These are phyloP conservation scores for Phialophora chinensis DNA, from an alignment of 2,329 filamentous ascomycete species.

Conservation along the genomic window DNA sequence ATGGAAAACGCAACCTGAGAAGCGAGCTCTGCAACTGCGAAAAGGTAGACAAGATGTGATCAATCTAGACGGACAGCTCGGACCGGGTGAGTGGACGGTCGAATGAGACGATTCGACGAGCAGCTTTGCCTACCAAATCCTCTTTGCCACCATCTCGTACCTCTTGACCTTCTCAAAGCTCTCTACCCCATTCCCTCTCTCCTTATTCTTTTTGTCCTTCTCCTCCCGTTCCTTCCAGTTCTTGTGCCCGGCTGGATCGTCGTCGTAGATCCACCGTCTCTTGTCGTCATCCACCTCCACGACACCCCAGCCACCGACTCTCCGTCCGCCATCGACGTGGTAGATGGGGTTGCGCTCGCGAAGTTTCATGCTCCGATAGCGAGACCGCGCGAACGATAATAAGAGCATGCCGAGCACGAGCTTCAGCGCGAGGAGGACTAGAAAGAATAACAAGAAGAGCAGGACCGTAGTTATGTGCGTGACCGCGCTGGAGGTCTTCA, in stretches of 20 bases:
- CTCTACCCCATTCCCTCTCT: constrained; percentile 60
- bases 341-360: constrained; percentile 67
- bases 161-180: constrained; percentile 72
- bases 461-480: constrained; percentile 74
- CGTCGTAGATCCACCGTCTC: constrained; percentile 81
- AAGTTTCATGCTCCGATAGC: constrained; percentile 81
- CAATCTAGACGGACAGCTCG: not conserved
- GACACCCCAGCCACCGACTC: constrained; percentile 80
- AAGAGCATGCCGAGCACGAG: constrained; percentile 87
- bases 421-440: constrained; percentile 83
- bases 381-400: constrained; percentile 75
- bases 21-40: not conserved
- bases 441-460: constrained; percentile 82
- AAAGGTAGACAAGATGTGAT: not conserved
- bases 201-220: constrained; percentile 65
- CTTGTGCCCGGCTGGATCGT: constrained; percentile 74
- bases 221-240: constrained; percentile 68
- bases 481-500: constrained; percentile 51
- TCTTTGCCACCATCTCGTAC: constrained; percentile 95
- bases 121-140: constrained; percentile 76
- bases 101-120: not conserved
- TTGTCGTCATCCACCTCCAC: constrained; percentile 91
- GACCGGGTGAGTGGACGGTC: not conserved
- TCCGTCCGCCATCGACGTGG: constrained; percentile 74
- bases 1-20: not conserved